These are phyloP conservation scores for Tetrapisispora nanseiensis DNA, from an alignment of 805 yeast genomes.

Conservation along the genomic window DNA sequence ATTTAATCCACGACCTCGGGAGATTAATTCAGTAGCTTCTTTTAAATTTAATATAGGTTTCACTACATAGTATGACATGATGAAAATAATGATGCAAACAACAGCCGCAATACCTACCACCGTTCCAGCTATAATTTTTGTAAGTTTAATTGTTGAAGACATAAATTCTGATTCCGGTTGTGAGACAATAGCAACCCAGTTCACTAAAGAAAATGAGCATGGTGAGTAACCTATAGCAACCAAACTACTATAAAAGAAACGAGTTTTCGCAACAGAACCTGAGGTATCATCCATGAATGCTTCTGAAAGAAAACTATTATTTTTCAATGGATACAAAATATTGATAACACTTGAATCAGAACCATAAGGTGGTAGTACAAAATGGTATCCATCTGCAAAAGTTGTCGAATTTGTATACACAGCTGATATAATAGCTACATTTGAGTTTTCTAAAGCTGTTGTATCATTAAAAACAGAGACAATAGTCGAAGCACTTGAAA, in stretches of 20 bases:
- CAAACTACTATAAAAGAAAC: slow-evolving; percentile 28
- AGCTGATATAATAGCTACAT: slow-evolving; percentile 27
- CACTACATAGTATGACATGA: slow-evolving; percentile 76
- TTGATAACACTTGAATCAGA: slow-evolving; percentile 12
- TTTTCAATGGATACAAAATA: slow-evolving; percentile 20
- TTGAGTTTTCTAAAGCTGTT: slow-evolving; percentile 32
- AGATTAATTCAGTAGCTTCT: slow-evolving; percentile 61
- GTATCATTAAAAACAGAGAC: slow-evolving; percentile 33
- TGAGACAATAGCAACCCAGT: slow-evolving; percentile 70
- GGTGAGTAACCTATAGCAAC: slow-evolving; percentile 52
- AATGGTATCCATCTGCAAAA: slow-evolving; percentile 28
- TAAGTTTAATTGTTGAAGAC: slow-evolving; percentile 51
- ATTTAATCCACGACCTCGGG: slow-evolving; percentile 33
- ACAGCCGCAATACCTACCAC: slow-evolving; percentile 70
- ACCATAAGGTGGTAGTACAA: slow-evolving; percentile 35
- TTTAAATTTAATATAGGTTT: slow-evolving; percentile 72
- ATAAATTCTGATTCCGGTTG: slow-evolving; percentile 51
- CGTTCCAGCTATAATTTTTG: slow-evolving; percentile 65
- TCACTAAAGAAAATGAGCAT: slow-evolving; percentile 34
- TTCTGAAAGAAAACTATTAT: slow-evolving; percentile 29
- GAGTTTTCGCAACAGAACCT: slow-evolving; percentile 35
- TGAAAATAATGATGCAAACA: slow-evolving; percentile 67
- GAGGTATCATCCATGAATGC: slow-evolving; percentile 29
- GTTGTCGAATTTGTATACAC: slow-evolving; percentile 15
- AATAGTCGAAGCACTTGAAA: slow-evolving; percentile 39